Evolutionary conservation across 352 stramenopile species (phyloP).

Genomic region (Peronospora farinosa): DNA sequence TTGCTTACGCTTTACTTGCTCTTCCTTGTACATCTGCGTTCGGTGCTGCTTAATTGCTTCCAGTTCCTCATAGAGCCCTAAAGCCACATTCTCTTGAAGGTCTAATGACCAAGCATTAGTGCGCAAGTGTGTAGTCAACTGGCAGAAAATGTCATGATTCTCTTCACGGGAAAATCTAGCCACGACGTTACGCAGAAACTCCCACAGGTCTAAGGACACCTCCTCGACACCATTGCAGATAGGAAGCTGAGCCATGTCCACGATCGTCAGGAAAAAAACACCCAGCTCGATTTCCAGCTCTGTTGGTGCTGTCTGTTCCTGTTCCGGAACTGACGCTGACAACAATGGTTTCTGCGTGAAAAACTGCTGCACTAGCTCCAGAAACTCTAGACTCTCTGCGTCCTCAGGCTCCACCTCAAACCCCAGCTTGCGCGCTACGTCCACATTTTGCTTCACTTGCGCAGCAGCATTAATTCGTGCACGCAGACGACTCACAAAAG

Average conservation of each 20-base stretch:
- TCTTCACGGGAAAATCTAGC: slow-evolving; percentile 25
- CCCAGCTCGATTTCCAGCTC: slow-evolving; percentile 46
- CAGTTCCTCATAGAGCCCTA: slow-evolving; percentile 31
- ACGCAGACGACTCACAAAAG: slow-evolving; percentile 50
- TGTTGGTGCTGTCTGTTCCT: slow-evolving; percentile 14
- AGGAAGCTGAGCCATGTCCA: slow-evolving; percentile 41
- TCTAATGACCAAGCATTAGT: slow-evolving; percentile 51
- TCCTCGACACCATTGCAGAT: slow-evolving; percentile 14
- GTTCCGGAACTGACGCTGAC: slow-evolving; percentile 6
- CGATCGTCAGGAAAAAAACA: slow-evolving; percentile 51
- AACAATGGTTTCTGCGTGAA: slow-evolving; percentile 46
- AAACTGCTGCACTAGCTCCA: slow-evolving; percentile 66
- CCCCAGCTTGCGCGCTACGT: slow-evolving; percentile 50
- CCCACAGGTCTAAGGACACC: slow-evolving; percentile 36
- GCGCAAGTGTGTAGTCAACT: slow-evolving; percentile 41
- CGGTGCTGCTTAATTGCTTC: slow-evolving; percentile 25
- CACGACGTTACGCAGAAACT: slow-evolving; percentile 40
- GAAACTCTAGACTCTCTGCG: slow-evolving; percentile 60
- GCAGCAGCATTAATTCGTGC: slow-evolving; percentile 56
- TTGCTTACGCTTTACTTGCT: slow-evolving; percentile 27
- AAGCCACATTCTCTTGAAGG: slow-evolving; percentile 42
- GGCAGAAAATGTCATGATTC: slow-evolving; percentile 46
- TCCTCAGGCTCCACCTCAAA: slow-evolving; percentile 76
- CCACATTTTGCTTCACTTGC: slow-evolving; percentile 52
- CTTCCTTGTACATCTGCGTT: slow-evolving; percentile 27